A percentile compares a stretch with the other conserved stretches of the same genome.
Evolutionary conservation across 176 grass and related monocot genomes (phyloP).

Genomic region (Eragrostis curvula): DNA sequence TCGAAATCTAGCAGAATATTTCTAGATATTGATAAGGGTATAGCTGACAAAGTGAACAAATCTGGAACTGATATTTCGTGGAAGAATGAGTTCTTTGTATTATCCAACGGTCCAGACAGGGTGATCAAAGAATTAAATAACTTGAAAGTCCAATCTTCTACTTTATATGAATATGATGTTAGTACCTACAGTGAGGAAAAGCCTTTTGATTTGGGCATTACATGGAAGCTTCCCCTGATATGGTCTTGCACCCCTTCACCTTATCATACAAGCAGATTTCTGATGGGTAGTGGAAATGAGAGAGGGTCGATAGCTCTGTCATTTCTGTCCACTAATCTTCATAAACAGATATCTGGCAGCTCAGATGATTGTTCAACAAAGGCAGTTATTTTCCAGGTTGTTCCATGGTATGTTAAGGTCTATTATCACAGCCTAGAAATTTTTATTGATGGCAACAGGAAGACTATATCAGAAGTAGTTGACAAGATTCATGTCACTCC

Average conservation of each 20-base stretch:
- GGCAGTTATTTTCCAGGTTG: constrained; percentile 84
- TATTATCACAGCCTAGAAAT: constrained; percentile 94
- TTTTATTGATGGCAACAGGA: constrained; percentile 75
- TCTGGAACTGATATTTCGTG: constrained; percentile 48
- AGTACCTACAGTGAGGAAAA: constrained; percentile 62
- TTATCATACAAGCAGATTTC: constrained; percentile 81
- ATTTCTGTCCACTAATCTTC: constrained; percentile 63
- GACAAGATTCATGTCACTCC: constrained; percentile 87
- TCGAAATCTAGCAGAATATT: constrained; percentile 84
- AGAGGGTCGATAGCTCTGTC: constrained; percentile 97
- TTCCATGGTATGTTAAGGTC: constrained; percentile 98
- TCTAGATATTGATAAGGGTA: constrained; percentile 72
- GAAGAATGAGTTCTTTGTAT: constrained; percentile 62
- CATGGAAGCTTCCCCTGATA: constrained; percentile 75
- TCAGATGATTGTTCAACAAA: constrained; percentile 67
- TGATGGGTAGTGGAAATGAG: constrained; percentile 98
- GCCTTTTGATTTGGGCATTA: constrained; percentile 84
- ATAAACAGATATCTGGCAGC: constrained; percentile 48
- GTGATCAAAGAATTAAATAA: constrained; percentile 57
- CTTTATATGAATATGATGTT: constrained; percentile 74
- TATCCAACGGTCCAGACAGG: constrained; percentile 63
- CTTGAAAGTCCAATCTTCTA: constrained; percentile 47
- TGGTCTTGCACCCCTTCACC: constrained; percentile 71
- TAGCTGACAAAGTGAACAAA: constrained; percentile 48
- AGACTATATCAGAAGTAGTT: constrained; percentile 68